Evolutionary conservation across 345 rosid species (phyloP), one percentile per base, ranked within the genome.

Genomic region (Boechera retrofracta): DNA sequence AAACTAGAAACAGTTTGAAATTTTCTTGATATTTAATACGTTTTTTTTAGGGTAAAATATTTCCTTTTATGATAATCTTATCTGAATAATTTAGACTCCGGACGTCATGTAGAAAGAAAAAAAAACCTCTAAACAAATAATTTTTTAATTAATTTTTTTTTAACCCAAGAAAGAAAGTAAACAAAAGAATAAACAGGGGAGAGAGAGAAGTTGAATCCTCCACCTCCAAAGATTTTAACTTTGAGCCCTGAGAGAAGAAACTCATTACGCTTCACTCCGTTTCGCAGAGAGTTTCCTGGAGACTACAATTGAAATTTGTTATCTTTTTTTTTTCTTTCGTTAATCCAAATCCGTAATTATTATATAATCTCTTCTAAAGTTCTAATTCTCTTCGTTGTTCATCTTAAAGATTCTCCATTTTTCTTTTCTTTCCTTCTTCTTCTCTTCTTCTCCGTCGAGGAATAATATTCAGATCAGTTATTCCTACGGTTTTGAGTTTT

Each of bases 231-330:
- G 81, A 54, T 79, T 82, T 74, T 64, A 74, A 83, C 77, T 72
- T 55, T 71, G 59, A 73, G 73, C 51, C 31, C 39, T 54, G 7
- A 32, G 13, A 0, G 31, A 56, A 59, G 31, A 56, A 59, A 59
- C 81, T 84, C 85, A 75, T 51, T 38, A 83, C 74, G 56, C 74
- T 77, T 69, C 69, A 64, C 75, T 87, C 84, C 70, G 88, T 79
- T 91, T 88, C 84, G 86, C 82, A 79, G 87, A 81, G 84, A 81
- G 81, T 85, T 85, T 82, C 84, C 72, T 77, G 67, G 86, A 83
- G 81, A 85, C 83, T 42, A 69, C 79, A 55, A 84, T 77, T 83
- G 66, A 75, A 66, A 60, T 26, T 72, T 53, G 63, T 64, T 21
- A 52, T 42, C 15, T 51, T 39, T 51, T 38, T 10, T 29, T 12